A percentile compares a stretch with the other conserved stretches of the same genome.
Evolutionary conservation across 768 basidiomycete species (phyloP).

Genomic region (Pisolithus tinctorius): DNA sequence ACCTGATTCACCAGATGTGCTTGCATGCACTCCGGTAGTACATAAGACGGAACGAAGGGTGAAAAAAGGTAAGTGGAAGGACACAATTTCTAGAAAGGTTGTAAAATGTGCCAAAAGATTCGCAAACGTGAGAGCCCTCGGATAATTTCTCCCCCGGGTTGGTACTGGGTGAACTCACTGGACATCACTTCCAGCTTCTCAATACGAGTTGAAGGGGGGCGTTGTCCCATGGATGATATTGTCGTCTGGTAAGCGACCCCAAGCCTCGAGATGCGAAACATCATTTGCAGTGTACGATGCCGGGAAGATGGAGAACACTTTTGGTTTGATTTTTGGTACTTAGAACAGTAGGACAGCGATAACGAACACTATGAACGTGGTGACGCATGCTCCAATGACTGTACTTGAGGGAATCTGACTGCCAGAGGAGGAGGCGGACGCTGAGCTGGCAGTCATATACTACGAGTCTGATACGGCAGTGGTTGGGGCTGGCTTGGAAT

Average conservation of each 20-base stretch:
- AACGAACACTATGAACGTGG: constrained; percentile 46
- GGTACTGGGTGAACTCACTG: constrained; percentile 49
- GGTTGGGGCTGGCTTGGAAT: neutral
- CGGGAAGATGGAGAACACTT: constrained; percentile 19
- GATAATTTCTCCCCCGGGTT: constrained; percentile 35
- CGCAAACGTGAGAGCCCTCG: constrained; percentile 5
- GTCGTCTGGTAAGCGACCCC: constrained; percentile 49
- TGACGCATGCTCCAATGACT: constrained; percentile 59
- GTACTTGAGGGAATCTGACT: constrained; percentile 34
- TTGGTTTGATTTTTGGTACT: constrained; percentile 21
- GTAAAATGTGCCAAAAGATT: constrained; percentile 26
- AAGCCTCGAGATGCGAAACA: constrained; percentile 39
- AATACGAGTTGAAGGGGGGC: constrained; percentile 40
- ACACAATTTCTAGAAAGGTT: constrained; percentile 33
- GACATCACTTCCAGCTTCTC: constrained; percentile 58
- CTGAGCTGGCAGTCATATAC: constrained; percentile 1
- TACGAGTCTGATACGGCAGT: constrained; percentile 4
- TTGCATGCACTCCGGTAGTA: neutral
- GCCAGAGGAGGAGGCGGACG: constrained; percentile 11
- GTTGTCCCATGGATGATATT: constrained; percentile 35
- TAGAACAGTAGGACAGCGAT: constrained; percentile 47
- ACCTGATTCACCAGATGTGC: neutral
- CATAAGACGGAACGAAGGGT: too few relatives aligned
- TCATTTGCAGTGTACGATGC: constrained; percentile 36
- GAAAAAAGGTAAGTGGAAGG: constrained; percentile 2